Evolutionary conservation across 2,329 filamentous ascomycete genomes (phyloP).

Genomic region (Teratosphaeria zuluensis): DNA sequence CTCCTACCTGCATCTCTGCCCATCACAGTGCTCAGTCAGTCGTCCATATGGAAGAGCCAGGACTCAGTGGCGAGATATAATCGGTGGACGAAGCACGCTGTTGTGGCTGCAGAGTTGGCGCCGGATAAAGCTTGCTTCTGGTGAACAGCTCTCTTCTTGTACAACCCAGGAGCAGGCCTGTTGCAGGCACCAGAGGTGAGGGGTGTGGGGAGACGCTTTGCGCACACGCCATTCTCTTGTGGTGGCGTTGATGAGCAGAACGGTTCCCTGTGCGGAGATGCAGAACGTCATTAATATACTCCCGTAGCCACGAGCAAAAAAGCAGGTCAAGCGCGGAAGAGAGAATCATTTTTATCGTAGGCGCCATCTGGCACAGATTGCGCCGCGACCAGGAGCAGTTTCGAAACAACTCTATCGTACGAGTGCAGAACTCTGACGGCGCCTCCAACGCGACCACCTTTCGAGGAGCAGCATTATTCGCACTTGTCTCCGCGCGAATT

Average conservation of each 20-base stretch:
- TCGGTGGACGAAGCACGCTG: not conserved
- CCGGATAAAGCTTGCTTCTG: not conserved
- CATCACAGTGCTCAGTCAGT: not conserved
- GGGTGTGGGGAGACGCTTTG: too few relatives aligned
- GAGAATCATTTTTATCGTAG: not conserved
- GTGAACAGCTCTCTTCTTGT: not conserved
- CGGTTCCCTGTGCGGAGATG: not conserved
- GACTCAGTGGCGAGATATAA: not conserved
- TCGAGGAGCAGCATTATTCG: not conserved
- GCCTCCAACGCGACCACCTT: not conserved
- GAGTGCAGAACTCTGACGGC: not conserved
- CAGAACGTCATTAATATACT: not conserved
- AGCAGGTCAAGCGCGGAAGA: not conserved
- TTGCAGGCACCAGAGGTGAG: not conserved
- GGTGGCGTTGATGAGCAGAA: not conserved
- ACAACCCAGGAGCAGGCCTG: not conserved
- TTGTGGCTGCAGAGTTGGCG: not conserved
- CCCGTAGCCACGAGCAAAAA: not conserved
- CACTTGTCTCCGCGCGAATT: not conserved
- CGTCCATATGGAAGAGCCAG: not conserved
- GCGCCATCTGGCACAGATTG: not conserved
- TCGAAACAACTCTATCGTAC: not conserved
- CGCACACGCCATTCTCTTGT: not conserved
- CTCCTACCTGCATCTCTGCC: not conserved
- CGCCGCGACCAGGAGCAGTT: not conserved